Evolutionary conservation across 1,284 basidiomycete genomes (phyloP).

Genomic region (Prillingera fragicola): DNA sequence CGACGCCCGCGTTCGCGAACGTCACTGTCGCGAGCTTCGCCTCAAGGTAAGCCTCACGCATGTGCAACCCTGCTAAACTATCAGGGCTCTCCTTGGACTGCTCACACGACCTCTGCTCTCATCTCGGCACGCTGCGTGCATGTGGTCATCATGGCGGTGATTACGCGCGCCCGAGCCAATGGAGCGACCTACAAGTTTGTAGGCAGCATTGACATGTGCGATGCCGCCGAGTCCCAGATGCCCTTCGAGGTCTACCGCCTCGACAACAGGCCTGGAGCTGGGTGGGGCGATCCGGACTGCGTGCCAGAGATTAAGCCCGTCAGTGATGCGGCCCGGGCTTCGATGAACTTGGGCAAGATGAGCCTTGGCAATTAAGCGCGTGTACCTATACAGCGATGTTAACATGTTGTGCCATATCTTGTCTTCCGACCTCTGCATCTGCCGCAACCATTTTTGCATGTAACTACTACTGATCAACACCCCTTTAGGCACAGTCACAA

Average conservation of each 20-base stretch:
- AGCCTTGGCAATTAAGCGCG: no score
- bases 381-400: no score
- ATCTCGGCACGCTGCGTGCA: slow-evolving; percentile 42
- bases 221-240: slow-evolving; percentile 42
- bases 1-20: slow-evolving; percentile 38
- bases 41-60: slow-evolving; percentile 11
- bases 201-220: slow-evolving; percentile 37
- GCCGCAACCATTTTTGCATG: no score
- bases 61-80: neutral
- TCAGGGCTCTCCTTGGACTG: slow-evolving; percentile 24
- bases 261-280: no score
- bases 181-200: slow-evolving; percentile 40
- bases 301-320: no score
- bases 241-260: slow-evolving; percentile 36
- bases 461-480: no score
- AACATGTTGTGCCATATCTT: no score
- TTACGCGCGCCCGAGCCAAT: slow-evolving; percentile 30
- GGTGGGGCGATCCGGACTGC: no score
- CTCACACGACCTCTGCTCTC: slow-evolving; percentile 30
- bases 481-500: no score
- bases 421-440: no score
- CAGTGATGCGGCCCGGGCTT: no score
- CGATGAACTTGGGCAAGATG: no score
- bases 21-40: slow-evolving; percentile 42
- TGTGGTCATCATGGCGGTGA: slow-evolving; percentile 37